phyloP scores from a whole-genome alignment of 73 alveolate species.

The Stentor coeruleus region DNA sequence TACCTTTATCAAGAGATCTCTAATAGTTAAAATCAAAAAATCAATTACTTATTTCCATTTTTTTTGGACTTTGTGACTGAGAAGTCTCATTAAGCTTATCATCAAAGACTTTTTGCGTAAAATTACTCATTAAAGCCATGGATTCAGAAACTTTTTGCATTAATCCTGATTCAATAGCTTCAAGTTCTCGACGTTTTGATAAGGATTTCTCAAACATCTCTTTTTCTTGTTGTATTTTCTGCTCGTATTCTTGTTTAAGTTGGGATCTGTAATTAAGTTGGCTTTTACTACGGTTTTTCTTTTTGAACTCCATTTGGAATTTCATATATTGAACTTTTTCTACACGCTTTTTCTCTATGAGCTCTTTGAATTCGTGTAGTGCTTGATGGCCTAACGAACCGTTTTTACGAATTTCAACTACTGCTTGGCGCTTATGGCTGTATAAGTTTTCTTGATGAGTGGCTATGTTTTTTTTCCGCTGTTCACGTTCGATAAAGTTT shows the following conservation, averaged over 20 bases:
- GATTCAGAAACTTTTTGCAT: neutral
- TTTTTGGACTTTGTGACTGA: no score
- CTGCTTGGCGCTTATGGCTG: neutral
- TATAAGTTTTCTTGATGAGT: neutral
- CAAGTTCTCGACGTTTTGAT: neutral
- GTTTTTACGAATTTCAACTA: neutral
- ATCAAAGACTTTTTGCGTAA: no score
- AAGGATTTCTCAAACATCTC: neutral
- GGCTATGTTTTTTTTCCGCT: neutral
- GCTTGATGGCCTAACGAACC: neutral
- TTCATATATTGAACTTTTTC: neutral
- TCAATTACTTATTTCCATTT: no score
- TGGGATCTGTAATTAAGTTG: neutral
- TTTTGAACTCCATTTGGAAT: neutral
- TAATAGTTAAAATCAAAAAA: no score
- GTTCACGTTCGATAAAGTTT: neutral
- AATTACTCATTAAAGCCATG: no score
- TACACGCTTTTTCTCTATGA: neutral
- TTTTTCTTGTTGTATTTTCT: neutral
- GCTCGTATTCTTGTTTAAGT: neutral
- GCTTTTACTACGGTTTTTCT: neutral
- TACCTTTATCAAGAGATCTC: no score
- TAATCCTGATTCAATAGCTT: neutral
- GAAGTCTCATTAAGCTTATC: no score
- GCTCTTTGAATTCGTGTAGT: neutral